Evolutionary conservation across 1,284 basidiomycete genomes (phyloP).

Genomic region (Singerocomus rubriflavus): DNA sequence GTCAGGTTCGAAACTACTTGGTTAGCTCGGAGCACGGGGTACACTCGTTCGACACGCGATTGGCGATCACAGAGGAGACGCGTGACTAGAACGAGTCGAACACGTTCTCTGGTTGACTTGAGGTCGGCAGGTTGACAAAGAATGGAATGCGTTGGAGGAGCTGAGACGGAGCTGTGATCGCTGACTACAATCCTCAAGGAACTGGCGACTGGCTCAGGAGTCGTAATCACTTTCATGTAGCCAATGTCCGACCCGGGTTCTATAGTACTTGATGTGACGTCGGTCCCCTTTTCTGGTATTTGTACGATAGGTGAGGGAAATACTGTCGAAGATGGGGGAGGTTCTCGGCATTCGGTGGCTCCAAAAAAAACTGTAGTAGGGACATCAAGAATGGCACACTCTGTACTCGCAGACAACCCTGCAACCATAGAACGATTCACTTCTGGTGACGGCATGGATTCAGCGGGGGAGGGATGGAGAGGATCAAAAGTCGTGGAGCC

Average conservation of each 20-base stretch:
- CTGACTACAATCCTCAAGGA: slow-evolving; percentile 31
- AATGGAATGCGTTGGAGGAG: slow-evolving; percentile 7
- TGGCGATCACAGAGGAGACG: slow-evolving; percentile 57
- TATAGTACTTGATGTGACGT: slow-evolving; percentile 13
- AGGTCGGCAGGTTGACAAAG: slow-evolving; percentile 31
- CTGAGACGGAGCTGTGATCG: slow-evolving; percentile 26
- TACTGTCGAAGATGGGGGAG: slow-evolving; percentile 11
- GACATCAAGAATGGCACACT: slow-evolving; percentile 9
- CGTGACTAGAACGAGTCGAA: slow-evolving; percentile 59
- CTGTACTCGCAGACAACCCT: slow-evolving; percentile 8
- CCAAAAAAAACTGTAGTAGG: slow-evolving; percentile 4
- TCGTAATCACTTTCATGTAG: slow-evolving; percentile 9
- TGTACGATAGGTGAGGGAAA: slow-evolving; percentile 13
- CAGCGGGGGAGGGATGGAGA: slow-evolving; percentile 5
- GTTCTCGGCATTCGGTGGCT: slow-evolving; percentile 6
- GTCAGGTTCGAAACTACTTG: slow-evolving; percentile 38
- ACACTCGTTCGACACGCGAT: slow-evolving; percentile 56
- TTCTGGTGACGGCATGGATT: slow-evolving; percentile 3
- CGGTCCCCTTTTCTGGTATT: slow-evolving; percentile 15
- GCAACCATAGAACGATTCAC: slow-evolving; percentile 1
- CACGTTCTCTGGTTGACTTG: slow-evolving; percentile 51
- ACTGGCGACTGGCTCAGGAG: slow-evolving; percentile 9
- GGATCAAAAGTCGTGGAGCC: slow-evolving; percentile 3
- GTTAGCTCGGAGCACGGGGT: slow-evolving; percentile 62
- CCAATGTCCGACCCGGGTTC: slow-evolving; percentile 9